Base-by-base conservation (phyloP, 495 filamentous ascomycete species). In the Aspergillus panamensis region DNA sequence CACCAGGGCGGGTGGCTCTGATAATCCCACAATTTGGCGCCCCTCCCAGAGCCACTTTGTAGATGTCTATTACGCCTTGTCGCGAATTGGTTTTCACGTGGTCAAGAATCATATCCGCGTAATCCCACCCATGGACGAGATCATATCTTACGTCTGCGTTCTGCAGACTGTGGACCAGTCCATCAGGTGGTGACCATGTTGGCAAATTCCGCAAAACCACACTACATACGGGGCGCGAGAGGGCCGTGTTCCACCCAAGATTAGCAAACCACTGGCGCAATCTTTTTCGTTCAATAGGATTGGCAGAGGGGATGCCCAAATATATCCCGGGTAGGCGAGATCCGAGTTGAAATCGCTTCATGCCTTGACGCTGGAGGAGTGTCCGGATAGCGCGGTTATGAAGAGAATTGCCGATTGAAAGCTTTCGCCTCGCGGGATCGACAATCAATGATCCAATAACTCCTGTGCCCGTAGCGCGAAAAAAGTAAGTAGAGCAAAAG, bases 401-500 rank as follows among this genome's bases (percentile, higher is more conserved):
- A 0, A 96, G 82, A 1, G 89, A 93, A 51, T 89, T 82, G 2
- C 91, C 91, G 54, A 96, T 91, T 2, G 90, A 92, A 4, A 95
- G 80, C 62, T 92, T 93, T 32, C 91, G 81, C 58, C 91, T 84
- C 31, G 84, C 66, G 0, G 91, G 91, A 61, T 96, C 91, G 33
- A 96, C 91, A 48, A 96, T 88, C 48, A 96, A 71, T 32, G 88
- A 85, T 13, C 86, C 89, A 54, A 96, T 84, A n/a, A 88, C 86
- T 12, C 89, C 91, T 3, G 85, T 87, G 32, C 80, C 79, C 3
- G 81, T 83, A 1, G 82, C 81, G 44, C 82, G 82, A 71, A 87
- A 85, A 69, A 81, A 90, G 66, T 94, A 96, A 9, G 91, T 95
- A 0, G 89, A 85, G 67, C 89, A 91, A 69, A 96, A 96, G 20